Evolutionary conservation across 768 basidiomycete species (phyloP).

Genomic region (Tephrocybe rancida): DNA sequence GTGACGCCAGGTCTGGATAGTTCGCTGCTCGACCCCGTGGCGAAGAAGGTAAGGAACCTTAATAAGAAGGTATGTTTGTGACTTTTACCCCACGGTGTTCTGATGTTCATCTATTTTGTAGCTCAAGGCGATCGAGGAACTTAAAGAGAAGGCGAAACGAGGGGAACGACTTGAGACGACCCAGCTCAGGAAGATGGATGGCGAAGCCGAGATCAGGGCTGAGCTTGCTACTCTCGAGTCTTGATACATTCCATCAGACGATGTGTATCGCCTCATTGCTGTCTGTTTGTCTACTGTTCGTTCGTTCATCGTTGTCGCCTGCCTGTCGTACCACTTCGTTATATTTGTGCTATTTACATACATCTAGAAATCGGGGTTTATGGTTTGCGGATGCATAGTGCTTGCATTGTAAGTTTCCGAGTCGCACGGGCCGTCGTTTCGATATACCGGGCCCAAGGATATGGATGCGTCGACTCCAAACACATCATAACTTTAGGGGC

Average conservation of each 20-base stretch:
- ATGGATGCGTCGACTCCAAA: too few species aligned
- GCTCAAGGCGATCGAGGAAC: constrained; percentile 98
- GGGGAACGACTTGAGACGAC: constrained; percentile 95
- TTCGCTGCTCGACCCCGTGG: constrained; percentile 66
- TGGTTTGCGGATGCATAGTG: background rate
- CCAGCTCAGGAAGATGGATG: constrained; percentile 96
- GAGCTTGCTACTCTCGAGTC: constrained; percentile 51
- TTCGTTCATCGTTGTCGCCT: background rate
- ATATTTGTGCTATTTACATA: constrained; percentile 4
- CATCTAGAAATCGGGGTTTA: constrained; percentile 5
- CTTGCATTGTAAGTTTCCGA: too few species aligned
- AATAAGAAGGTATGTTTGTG: constrained; percentile 81
- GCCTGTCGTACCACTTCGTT: constrained; percentile 2
- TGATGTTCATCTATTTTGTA: constrained; percentile 27
- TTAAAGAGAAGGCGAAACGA: constrained; percentile 88
- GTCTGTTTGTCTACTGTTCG: background rate
- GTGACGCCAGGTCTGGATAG: constrained; percentile 56
- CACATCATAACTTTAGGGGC: too few species aligned
- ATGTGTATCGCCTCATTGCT: background rate
- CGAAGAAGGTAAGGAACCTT: constrained; percentile 94
- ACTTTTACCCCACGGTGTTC: background rate
- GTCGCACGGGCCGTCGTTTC: too few species aligned
- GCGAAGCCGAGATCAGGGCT: constrained; percentile 80
- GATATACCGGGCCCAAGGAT: too few species aligned
- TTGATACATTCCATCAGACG: background rate